A percentile compares a stretch with the other conserved stretches of the same genome.
These are phyloP conservation scores for Talaromyces stipitatus DNA, from an alignment of 495 filamentous ascomycete species.

Conservation along the genomic window DNA sequence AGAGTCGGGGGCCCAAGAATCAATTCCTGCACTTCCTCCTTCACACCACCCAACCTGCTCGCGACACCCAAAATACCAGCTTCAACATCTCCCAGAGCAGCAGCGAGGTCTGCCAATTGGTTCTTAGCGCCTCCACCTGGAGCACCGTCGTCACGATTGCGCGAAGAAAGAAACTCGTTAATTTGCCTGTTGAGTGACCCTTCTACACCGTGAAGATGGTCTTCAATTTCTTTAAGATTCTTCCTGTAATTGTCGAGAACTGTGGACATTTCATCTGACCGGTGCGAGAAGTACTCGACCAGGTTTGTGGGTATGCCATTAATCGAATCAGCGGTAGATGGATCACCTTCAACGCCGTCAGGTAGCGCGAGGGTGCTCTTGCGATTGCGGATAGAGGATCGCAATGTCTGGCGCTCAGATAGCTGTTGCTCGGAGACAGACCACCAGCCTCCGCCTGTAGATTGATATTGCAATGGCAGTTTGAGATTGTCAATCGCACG, in stretches of 20 bases:
- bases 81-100: constrained; percentile 70
- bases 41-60: constrained; percentile 55
- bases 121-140: constrained; percentile 34
- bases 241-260: constrained; percentile 58
- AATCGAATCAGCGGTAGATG: constrained; percentile 26
- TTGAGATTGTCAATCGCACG: constrained; percentile 69
- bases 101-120: constrained; percentile 51
- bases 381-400: constrained; percentile 31
- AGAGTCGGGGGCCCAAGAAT: constrained; percentile 44
- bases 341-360: constrained; percentile 55
- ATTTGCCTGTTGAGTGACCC: constrained; percentile 59
- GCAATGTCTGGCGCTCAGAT: constrained; percentile 29
- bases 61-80: constrained; percentile 70
- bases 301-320: constrained; percentile 47
- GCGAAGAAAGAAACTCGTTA: constrained; percentile 54
- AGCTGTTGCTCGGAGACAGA: constrained; percentile 36
- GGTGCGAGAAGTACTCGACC: constrained; percentile 67
- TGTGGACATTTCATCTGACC: constrained; percentile 61
- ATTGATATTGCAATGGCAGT: constrained; percentile 65
- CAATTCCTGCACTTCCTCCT: constrained; percentile 63
- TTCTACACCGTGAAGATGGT: constrained; percentile 71
- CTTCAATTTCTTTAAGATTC: constrained; percentile 74
- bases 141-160: constrained; percentile 39
- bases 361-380: constrained; percentile 34
- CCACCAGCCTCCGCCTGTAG: constrained; percentile 35